Evolutionary conservation across 208 protist species (phyloP).

Genomic region (Trypanosoma conorhini): DNA sequence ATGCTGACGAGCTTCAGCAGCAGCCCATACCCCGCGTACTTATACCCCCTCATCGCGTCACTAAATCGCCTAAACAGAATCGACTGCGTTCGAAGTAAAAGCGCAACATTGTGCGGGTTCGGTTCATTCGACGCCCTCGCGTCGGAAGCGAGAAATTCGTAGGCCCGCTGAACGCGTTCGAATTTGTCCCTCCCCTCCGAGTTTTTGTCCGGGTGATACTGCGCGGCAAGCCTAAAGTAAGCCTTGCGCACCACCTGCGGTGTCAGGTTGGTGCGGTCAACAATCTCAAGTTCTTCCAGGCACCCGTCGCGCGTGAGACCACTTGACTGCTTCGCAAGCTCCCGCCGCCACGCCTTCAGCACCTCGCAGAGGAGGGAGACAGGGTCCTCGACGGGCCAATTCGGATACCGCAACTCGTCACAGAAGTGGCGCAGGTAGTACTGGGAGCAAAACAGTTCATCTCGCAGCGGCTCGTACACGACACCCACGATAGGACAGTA

Average conservation of each 20-base stretch:
- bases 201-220: slow-evolving; percentile 98
- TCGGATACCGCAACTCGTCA: slow-evolving; percentile 84
- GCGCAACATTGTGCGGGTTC: slow-evolving; percentile 56
- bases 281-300: slow-evolving; percentile 78
- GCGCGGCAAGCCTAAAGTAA: slow-evolving; percentile 92
- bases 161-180: slow-evolving; percentile 90
- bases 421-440: slow-evolving; percentile 96
- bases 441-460: slow-evolving; percentile 94
- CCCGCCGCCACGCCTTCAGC: slow-evolving; percentile 79
- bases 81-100: slow-evolving; percentile 89
- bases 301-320: slow-evolving; percentile 62
- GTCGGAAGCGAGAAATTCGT: slow-evolving; percentile 80
- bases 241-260: slow-evolving; percentile 86
- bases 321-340: slow-evolving; percentile 87
- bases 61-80: slow-evolving; percentile 92
- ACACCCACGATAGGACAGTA: slow-evolving; percentile 94
- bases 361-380: slow-evolving; percentile 86
- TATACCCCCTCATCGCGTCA: slow-evolving; percentile 83
- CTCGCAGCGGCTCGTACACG: slow-evolving; percentile 81
- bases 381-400: slow-evolving; percentile 92
- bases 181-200: slow-evolving; percentile 94
- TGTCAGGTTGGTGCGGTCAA: slow-evolving; percentile 28
- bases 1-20: slow-evolving; percentile 79
- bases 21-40: slow-evolving; percentile 94
- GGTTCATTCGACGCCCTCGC: slow-evolving; percentile 38